phyloP scores from a whole-genome alignment of 371 early-diverging fungal species.

The Mucor racemosus region DNA sequence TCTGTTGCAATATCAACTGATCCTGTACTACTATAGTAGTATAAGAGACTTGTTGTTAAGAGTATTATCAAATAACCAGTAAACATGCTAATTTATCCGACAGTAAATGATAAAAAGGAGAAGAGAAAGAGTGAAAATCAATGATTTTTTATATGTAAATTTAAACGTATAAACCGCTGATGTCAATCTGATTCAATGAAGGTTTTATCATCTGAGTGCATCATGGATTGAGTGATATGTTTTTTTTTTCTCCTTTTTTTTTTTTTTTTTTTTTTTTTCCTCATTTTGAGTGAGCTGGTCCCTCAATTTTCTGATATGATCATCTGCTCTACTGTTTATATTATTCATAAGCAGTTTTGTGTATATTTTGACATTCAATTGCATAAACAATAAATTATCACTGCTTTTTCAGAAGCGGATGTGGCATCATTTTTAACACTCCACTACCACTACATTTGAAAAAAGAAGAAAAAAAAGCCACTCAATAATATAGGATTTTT shows the following conservation, averaged over 20 bases:
- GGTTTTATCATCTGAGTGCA: not conserved
- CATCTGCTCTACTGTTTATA: not conserved
- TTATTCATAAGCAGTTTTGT: not conserved
- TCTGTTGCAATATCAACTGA: not conserved
- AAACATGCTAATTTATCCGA: not conserved
- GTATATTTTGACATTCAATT: not conserved
- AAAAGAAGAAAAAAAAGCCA: not conserved
- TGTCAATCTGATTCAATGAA: constrained; percentile 1
- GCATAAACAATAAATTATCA: not conserved
- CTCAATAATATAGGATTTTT: constrained; percentile 2
- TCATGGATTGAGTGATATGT: not conserved
- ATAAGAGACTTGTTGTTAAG: not conserved
- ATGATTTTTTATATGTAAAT: not conserved
- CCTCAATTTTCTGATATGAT: not conserved
- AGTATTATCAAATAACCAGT: constrained; percentile 1
- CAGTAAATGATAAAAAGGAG: not conserved
- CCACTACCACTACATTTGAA: not conserved
- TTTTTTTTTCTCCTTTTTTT: not conserved
- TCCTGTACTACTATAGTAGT: not conserved
- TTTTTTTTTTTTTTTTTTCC: not conserved
- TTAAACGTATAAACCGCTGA: not conserved
- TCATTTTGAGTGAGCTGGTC: no score
- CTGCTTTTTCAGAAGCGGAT: not conserved
- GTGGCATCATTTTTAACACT: not conserved
- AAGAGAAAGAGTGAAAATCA: not conserved